Base-by-base conservation (phyloP, 75 land plant species). In the Selaginella tamariscina region DNA sequence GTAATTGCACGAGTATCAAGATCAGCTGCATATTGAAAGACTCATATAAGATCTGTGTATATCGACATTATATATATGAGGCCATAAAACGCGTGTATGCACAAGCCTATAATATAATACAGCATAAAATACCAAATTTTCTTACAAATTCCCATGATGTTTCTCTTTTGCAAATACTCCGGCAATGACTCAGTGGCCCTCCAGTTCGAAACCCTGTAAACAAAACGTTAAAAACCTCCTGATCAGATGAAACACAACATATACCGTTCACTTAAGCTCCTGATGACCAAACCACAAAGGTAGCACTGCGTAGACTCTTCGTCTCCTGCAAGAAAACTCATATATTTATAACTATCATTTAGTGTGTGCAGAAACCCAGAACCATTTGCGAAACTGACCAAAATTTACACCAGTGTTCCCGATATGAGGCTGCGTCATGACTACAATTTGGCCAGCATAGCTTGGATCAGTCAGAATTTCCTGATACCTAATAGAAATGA, bases 401-500 rank as follows among this genome's bases (percentile, higher is more conserved):
- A 81, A 67, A 77, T 92, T 92, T 22, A 92, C 71, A 24, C 97
- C 97, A 69, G 97, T 92, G 70, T 92, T 92, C 29, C 97, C 97
- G 60, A 92, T 92, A 68, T 92, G 97, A 26, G 97, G 97, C 66
- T 84, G 83, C 24, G 97, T 92, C 97, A 92, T 92, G 56, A 92
- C 70, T 24, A 92, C 97, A 83, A 92, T 89, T 68, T 92, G 97
- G 23, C 97, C 97, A 63, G 97, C 97, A 80, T 92, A 92, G 65
- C 97, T 92, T 49, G 97, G 97, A 70, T 92, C 97, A n/a, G 97
- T 89, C 30, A 92, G 70, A 66, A 92, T 92, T 71, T 92, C 97
- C 68, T 92, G 97, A 70, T 92, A 92, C 72, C 97, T 92, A 0
- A 2, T 33, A 27, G 54, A 23, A 8, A 65, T 39, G 0, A 0